Base-by-base conservation (phyloP, 352 stramenopile species). In the Globisporangium irregulare region DNA sequence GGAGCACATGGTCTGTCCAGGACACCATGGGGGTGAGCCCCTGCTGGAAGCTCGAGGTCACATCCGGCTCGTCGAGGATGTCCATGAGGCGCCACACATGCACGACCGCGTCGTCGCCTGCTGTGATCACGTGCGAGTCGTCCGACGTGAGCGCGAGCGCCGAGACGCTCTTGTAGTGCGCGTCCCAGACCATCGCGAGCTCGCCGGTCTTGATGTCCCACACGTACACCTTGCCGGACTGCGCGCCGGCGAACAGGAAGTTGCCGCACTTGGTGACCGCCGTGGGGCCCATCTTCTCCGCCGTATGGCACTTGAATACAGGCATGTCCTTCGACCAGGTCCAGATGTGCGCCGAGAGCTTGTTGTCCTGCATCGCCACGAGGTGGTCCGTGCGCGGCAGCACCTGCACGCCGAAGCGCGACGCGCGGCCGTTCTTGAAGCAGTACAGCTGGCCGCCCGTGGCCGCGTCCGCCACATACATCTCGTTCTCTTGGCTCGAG, bases 121-220 rank as follows among this genome's bases (percentile, higher is more conserved):
- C 86, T 3, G 87, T 93, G 46, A 93, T 78, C 12, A 95, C 72
- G 59, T 92, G 89, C 25, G 84, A 92, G 68, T 93, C 83, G 66
- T 94, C 86, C 10, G 70, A 78, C 50, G 86, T 93, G 6, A 95
- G 67, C 25, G 73, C 67, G 22, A 96, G 62, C 10, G 83, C 85
- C 20, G 78, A 84, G 29, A 93, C 81, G 64, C 76, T 83, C 81
- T 96, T 96, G 81, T 94, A 96, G 70, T 96, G 89, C 5, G 85
- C 89, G 59, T 96, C 87, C 71, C 87, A 94, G 38, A 91, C 85
- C 32, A 81, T 86, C 24, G 93, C 71, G 59, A 96, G 78, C 67
- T 90, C 84, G 57, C 89, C 89, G 0, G 86, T 93, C 66, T 88
- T 89, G 61, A 94, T 78, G 58, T 93, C 85, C 89, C 87, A 96